Conservation (phyloP, 441 rosid species). For the Erysimum cheiri region DNA sequence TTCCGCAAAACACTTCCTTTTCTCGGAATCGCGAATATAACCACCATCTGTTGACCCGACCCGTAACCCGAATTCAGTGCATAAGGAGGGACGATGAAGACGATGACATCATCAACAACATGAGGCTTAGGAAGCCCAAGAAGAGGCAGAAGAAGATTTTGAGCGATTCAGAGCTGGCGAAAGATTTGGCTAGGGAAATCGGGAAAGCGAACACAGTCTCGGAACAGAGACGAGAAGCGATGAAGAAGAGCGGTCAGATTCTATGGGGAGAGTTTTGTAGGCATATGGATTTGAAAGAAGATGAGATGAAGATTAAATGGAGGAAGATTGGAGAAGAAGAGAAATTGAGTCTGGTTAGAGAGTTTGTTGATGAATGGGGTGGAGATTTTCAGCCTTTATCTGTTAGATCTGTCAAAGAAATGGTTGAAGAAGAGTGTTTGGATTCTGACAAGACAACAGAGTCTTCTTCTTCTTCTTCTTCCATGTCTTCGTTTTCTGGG, state of each 20-base stretch:
- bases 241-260: conserved; percentile 71
- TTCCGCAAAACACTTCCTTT: conserved; percentile 33
- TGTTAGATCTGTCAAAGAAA: conserved; percentile 58
- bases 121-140: conserved; percentile 44
- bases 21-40: conserved; percentile 30
- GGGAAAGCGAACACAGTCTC: conserved; percentile 56
- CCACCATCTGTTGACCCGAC: conserved; percentile 24
- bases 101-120: conserved; percentile 30
- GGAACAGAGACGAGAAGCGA: conserved; percentile 66
- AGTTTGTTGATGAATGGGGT: conserved; percentile 66
- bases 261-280: conserved; percentile 68
- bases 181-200: conserved; percentile 62
- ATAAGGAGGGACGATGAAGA: conserved; percentile 33
- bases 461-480: conserved; percentile 34
- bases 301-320: conserved; percentile 61
- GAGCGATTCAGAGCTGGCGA: conserved; percentile 62
- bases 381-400: conserved; percentile 70
- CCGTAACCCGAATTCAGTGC: conserved; percentile 30
- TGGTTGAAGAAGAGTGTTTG: conserved; percentile 69
- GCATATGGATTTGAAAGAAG: conserved; percentile 52
- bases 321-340: conserved; percentile 60
- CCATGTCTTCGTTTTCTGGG: conserved; percentile 39
- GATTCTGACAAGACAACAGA: conserved; percentile 37
- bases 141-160: conserved; percentile 43
- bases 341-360: conserved; percentile 53